Base-by-base conservation (phyloP, 257 asterid species). In the Nicotiana undulata region DNA sequence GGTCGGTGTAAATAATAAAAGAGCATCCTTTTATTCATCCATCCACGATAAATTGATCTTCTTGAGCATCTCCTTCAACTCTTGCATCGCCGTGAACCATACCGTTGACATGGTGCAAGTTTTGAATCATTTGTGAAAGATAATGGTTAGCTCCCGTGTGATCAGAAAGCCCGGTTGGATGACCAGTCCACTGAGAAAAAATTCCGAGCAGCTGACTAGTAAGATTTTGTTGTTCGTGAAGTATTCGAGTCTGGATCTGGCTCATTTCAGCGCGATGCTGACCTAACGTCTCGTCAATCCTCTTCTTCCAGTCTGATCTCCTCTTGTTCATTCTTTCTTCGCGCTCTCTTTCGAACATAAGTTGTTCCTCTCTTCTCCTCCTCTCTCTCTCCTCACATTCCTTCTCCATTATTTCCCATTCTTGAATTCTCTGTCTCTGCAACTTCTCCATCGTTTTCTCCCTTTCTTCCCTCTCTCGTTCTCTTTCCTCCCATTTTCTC, bases 41-140 rank as follows among this genome's bases (percentile, higher is more conserved):
- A 85, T 96, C 99, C 58, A 96, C 98, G 49, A 96, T 96, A 79
- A 96, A 96, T 90, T 94, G 95, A 79, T 94, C 99, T 85, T 92
- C 98, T 88, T 96, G 99, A 84, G 89, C 88, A 84, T 94, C 97
- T 26, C 88, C 97, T 74, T 90, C 98, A 12, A 94, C 97, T 72
- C 94, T 90, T n/a, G 93, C 83, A 89, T 96, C 97, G 9, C 88
- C 99, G 55, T 93, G 96, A 75, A 89, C 96, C 92, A 94, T 87
- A 18, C 89, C 91, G 60, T 88, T 91, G 20, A 88, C 91, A 79
- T 95, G 97, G 83, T 93, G 96, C 92, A 95, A 86, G 79, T 90
- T 95, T 88, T 92, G 99, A 87, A 95, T 93, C 98, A 93, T 95
- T 88, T 95, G 98, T 32, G 98, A 90, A 59, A 96, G 84, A 83